Conservation (phyloP, 1,284 basidiomycete genomes). For the Neotropicomus parvogracilis region DNA sequence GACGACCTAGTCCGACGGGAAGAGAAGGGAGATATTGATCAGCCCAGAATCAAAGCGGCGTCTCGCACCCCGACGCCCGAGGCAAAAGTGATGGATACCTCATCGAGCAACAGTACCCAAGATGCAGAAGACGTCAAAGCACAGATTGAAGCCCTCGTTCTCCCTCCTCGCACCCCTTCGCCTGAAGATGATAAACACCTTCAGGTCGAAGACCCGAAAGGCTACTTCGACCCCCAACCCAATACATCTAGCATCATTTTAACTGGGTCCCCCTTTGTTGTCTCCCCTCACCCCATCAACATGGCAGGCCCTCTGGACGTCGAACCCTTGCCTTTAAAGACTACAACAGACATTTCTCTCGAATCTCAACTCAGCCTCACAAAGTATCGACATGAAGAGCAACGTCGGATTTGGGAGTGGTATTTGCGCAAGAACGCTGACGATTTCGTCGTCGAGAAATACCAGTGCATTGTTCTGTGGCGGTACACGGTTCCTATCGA, state of each 20-base stretch:
- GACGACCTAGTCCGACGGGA: conserved; percentile 79
- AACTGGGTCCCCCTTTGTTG: conserved; percentile 22
- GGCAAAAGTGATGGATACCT: conserved; percentile 13
- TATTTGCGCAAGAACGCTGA: conserved; percentile 80
- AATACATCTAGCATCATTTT: conserved; percentile 25
- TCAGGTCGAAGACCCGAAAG: conserved; percentile 30
- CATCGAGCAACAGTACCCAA: conserved; percentile 1
- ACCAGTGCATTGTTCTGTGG: conserved; percentile 82
- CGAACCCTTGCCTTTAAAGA: conserved; percentile 46
- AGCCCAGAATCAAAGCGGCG: conserved; percentile 35
- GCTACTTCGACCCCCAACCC: conserved; percentile 45
- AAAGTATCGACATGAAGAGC: conserved; percentile 79
- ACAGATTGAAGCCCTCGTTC: conserved; percentile 65
- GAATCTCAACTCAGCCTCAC: conserved; percentile 70
- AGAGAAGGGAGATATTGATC: conserved; percentile 53
- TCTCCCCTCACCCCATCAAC: conserved; percentile 27
- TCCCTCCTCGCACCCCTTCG: conserved; percentile 47
- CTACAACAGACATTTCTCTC: conserved; percentile 56
- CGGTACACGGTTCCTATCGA: conserved; percentile 72
- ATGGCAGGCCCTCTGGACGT: conserved; percentile 33
- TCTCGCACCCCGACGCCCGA: conserved; percentile 33
- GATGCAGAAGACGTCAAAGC: conserved; percentile 57
- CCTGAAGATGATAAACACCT: conserved; percentile 23
- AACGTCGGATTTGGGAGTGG: conserved; percentile 88
- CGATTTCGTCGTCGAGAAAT: conserved; percentile 88